A percentile compares a stretch with the other conserved stretches of the same genome.
These are phyloP conservation scores for Crithidia brevicula DNA, from an alignment of 208 protist species.

Conservation along the genomic window DNA sequence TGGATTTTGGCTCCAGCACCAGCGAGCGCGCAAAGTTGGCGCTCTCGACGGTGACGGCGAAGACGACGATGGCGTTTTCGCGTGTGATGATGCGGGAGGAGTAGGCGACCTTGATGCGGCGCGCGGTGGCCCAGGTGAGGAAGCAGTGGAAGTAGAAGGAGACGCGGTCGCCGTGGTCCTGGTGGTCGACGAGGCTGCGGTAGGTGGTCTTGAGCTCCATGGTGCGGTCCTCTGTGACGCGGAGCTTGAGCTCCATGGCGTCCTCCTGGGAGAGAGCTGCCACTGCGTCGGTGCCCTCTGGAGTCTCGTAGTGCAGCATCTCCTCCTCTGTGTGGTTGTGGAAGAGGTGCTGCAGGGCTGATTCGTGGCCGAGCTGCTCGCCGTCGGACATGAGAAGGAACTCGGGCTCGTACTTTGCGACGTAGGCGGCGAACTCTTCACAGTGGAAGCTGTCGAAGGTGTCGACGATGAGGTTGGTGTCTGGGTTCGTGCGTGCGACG, in stretches of 20 bases:
- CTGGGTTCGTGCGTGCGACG: conserved; percentile 42
- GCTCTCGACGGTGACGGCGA: conserved; percentile 75
- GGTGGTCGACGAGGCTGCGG: conserved; percentile 79
- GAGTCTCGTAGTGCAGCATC: conserved; percentile 10
- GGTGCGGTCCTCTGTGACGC: conserved; percentile 22
- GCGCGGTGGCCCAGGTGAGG: conserved; percentile 69
- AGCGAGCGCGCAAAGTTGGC: conserved; percentile 61
- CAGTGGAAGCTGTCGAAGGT: conserved; percentile 78
- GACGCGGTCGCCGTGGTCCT: conserved; percentile 57
- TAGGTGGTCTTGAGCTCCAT: conserved; percentile 46
- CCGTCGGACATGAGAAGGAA: conserved; percentile 90
- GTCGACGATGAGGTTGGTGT: conserved; percentile 44
- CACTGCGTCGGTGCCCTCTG: neutral
- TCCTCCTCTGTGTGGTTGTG: conserved; percentile 46
- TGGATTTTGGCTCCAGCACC: conserved; percentile 48
- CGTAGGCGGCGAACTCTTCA: conserved; percentile 61
- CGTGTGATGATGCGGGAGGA: conserved; percentile 81
- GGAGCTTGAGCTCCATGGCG: conserved; percentile 23
- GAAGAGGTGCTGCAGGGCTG: conserved; percentile 60
- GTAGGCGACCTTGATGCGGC: conserved; percentile 82
- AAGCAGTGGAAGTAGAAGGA: conserved; percentile 83
- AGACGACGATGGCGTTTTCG: conserved; percentile 86
- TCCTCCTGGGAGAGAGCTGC: conserved; percentile 14
- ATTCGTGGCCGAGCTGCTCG: conserved; percentile 76
- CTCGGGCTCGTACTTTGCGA: conserved; percentile 76